These are phyloP conservation scores for Candida parachauliodes DNA, from an alignment of 805 yeast species.

Conservation along the genomic window DNA sequence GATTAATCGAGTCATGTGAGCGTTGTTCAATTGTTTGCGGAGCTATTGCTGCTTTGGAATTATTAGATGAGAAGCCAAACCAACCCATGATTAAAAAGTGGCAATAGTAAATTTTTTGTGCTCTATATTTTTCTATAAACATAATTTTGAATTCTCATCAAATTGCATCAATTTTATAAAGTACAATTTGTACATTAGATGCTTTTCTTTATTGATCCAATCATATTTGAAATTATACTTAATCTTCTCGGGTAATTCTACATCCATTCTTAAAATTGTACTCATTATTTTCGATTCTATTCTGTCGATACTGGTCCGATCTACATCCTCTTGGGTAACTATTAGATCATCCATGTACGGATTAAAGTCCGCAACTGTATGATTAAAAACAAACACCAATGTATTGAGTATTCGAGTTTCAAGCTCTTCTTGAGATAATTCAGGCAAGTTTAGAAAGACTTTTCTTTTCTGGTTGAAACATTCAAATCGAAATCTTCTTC, in stretches of 20 bases:
- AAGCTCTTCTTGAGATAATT: constrained; percentile 14
- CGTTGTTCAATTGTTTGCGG: constrained; percentile 19
- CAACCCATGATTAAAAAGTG: constrained; percentile 13
- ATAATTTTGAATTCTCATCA: constrained; percentile 24
- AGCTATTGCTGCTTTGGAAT: not conserved
- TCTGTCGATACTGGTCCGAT: constrained; percentile 11
- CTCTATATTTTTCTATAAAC: constrained; percentile 17
- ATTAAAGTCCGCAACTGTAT: constrained; percentile 21
- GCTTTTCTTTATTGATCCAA: constrained; percentile 18
- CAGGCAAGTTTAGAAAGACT: constrained; percentile 11
- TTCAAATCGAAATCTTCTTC: constrained; percentile 22
- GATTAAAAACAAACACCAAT: constrained; percentile 28
- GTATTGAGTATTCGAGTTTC: constrained; percentile 23
- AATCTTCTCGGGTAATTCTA: constrained; percentile 17
- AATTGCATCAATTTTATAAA: constrained; percentile 24
- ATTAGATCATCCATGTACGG: constrained; percentile 10
- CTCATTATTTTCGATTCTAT: constrained; percentile 20
- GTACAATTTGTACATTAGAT: constrained; percentile 22
- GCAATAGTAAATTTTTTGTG: not conserved
- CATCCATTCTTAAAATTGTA: constrained; percentile 23
- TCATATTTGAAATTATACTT: constrained; percentile 22
- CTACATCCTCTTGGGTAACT: constrained; percentile 17
- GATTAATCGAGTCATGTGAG: constrained; percentile 22
- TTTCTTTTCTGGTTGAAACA: constrained; percentile 16
- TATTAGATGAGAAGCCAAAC: constrained; percentile 12